Percentiles rank a stretch among this genome's conserved stretches.
phyloP scores from a whole-genome alignment of 306 rosid species.

The Trifolium pratense region DNA sequence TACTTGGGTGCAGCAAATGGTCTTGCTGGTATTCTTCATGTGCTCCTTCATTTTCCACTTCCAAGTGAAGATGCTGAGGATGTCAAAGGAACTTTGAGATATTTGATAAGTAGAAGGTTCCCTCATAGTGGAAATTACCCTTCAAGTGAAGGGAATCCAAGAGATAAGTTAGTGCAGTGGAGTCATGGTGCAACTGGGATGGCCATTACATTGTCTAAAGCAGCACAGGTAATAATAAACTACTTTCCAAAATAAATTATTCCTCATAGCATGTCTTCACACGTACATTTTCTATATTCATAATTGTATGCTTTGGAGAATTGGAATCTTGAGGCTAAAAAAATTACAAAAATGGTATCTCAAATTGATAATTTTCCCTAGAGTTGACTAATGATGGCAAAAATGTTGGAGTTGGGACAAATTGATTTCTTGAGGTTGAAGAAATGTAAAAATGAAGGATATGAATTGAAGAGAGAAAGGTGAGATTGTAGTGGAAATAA shows the following conservation, averaged over 20 bases:
- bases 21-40: constrained; percentile 81
- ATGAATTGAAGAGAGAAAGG: too few relatives aligned
- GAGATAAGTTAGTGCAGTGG: constrained; percentile 92
- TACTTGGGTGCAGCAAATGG: constrained; percentile 92
- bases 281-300: too few relatives aligned
- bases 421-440: too few relatives aligned
- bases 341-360: too few relatives aligned
- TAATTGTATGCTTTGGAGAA: too few relatives aligned
- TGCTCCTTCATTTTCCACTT: constrained; percentile 78
- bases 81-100: constrained; percentile 75
- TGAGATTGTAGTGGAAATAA: too few relatives aligned
- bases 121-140: constrained; percentile 91
- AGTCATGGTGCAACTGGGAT: constrained; percentile 90
- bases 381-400: too few relatives aligned
- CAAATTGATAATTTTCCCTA: too few relatives aligned
- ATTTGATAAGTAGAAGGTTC: constrained; percentile 79
- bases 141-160: constrained; percentile 84
- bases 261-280: neutral
- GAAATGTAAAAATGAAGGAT: too few relatives aligned
- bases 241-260: neutral
- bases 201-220: constrained; percentile 84
- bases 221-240: constrained; percentile 66
- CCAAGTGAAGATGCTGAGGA: constrained; percentile 69
- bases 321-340: too few relatives aligned
- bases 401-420: too few relatives aligned